phyloP scores from a whole-genome alignment of 345 rosid species.

The Clarkia xantiana region DNA sequence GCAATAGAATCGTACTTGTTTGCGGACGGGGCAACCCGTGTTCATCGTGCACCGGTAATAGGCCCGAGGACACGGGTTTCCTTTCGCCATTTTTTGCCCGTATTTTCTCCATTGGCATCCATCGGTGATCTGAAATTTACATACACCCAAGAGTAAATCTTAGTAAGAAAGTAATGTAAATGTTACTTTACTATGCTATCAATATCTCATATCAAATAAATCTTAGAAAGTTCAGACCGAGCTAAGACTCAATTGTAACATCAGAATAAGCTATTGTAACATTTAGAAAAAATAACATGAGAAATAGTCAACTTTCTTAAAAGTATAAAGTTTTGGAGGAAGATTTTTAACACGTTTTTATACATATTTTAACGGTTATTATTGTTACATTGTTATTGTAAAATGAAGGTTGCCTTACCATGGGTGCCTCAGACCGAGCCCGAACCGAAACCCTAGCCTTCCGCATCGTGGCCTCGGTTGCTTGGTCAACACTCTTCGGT shows the following conservation, averaged over 20 bases:
- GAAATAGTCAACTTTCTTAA: too few species aligned
- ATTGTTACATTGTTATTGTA: too few species aligned
- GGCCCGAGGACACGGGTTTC: slow-evolving; percentile 73
- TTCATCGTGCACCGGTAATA: slow-evolving; percentile 75
- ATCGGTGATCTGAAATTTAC: slow-evolving; percentile 32
- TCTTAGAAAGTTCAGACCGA: not conserved
- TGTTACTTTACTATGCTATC: too few species aligned
- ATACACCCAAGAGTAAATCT: too few species aligned
- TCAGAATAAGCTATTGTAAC: too few species aligned
- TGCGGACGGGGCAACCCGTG: slow-evolving; percentile 63
- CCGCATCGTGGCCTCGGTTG: slow-evolving; percentile 49
- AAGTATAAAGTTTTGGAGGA: too few species aligned
- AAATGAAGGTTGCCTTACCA: slow-evolving; percentile 3
- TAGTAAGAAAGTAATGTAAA: too few species aligned
- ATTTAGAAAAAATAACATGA: too few species aligned
- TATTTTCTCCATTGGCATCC: slow-evolving; percentile 76
- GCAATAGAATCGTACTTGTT: slow-evolving; percentile 26
- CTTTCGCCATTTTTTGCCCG: slow-evolving; percentile 74
- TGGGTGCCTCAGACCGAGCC: slow-evolving; percentile 39
- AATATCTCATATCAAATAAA: too few species aligned
- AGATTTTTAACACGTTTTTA: too few species aligned
- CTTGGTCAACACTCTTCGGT: slow-evolving; percentile 32
- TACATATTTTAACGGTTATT: too few species aligned
- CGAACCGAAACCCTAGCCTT: slow-evolving; percentile 61
- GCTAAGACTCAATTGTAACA: too few species aligned